Evolutionary conservation across 2,329 filamentous ascomycete species (phyloP).

Genomic region (Paecilomyces dactylethromorphus): DNA sequence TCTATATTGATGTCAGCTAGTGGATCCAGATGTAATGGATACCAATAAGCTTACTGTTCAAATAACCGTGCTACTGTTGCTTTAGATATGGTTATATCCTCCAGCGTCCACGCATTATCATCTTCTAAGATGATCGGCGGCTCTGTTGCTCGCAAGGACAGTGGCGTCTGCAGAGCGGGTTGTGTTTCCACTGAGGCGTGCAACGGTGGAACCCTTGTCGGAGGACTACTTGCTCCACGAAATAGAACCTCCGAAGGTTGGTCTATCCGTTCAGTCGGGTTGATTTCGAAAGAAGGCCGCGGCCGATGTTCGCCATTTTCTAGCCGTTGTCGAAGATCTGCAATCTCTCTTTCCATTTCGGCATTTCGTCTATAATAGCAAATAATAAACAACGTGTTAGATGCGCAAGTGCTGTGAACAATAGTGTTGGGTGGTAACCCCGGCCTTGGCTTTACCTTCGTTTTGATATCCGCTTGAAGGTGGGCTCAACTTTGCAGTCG

Average conservation of each 20-base stretch:
- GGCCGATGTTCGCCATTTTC: conserved; percentile 25
- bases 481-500: conserved; percentile 58
- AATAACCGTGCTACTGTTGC: conserved; percentile 36
- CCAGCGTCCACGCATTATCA: conserved; percentile 43
- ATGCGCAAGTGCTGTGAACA: neutral
- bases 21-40: neutral
- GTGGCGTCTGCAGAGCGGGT: conserved; percentile 23
- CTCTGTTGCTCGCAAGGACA: conserved; percentile 22
- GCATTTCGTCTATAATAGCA: conserved; percentile 49
- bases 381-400: conserved; percentile 5
- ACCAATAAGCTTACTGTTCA: conserved; percentile 28
- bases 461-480: conserved; percentile 61
- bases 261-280: conserved; percentile 23
- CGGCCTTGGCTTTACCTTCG: conserved; percentile 29
- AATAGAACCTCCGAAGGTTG: conserved; percentile 29
- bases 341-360: conserved; percentile 53
- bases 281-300: conserved; percentile 13
- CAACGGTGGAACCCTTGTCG: conserved; percentile 20
- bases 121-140: conserved; percentile 30
- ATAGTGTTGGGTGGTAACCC: neutral
- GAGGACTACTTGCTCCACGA: conserved; percentile 22
- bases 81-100: conserved; percentile 35
- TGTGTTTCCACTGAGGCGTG: conserved; percentile 27
- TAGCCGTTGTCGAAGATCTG: conserved; percentile 40
- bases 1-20: conserved; percentile 34